phyloP scores from a whole-genome alignment of 495 filamentous ascomycete species.

The Podospora pseudocomata region DNA sequence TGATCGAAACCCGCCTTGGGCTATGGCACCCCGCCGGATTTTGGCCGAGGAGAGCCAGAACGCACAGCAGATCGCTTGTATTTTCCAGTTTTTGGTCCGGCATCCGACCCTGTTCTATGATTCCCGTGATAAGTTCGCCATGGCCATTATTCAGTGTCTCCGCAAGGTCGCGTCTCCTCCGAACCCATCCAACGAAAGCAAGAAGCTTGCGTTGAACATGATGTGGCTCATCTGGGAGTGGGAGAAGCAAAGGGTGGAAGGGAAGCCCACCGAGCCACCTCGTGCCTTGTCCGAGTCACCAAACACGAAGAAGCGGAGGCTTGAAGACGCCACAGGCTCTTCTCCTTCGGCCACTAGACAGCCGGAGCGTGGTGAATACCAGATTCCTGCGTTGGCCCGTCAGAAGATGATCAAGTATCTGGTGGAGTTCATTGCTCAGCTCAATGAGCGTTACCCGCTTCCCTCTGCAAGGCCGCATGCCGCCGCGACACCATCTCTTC shows the following conservation, averaged over 20 bases:
- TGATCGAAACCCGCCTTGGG: constrained; percentile 65
- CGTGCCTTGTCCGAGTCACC: constrained; percentile 63
- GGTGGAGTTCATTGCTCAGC: constrained; percentile 84
- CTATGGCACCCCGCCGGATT: constrained; percentile 84
- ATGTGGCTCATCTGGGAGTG: constrained; percentile 87
- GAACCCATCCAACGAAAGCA: constrained; percentile 86
- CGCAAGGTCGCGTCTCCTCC: constrained; percentile 82
- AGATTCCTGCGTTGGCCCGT: constrained; percentile 61
- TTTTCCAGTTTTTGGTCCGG: constrained; percentile 92
- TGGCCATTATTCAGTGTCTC: constrained; percentile 82
- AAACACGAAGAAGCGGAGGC: constrained; percentile 68
- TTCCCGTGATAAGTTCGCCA: constrained; percentile 82
- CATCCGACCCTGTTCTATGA: constrained; percentile 95
- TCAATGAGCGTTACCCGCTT: constrained; percentile 77
- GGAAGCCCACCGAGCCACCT: constrained; percentile 39
- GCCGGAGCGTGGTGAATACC: constrained; percentile 62
- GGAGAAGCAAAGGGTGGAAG: constrained; percentile 76
- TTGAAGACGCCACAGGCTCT: constrained; percentile 51
- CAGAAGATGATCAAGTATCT: constrained; percentile 85
- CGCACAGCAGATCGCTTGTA: constrained; percentile 90
- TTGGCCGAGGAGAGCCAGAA: constrained; percentile 95
- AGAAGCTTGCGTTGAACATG: constrained; percentile 85
- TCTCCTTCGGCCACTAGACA: constrained; percentile 50
- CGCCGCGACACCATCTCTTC: constrained; percentile 41
- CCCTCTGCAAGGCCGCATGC: constrained; percentile 65